A percentile compares a stretch with the other conserved stretches of the same genome.
phyloP scores from a whole-genome alignment of 2,329 filamentous ascomycete species.

The Paradendryphiella salina region DNA sequence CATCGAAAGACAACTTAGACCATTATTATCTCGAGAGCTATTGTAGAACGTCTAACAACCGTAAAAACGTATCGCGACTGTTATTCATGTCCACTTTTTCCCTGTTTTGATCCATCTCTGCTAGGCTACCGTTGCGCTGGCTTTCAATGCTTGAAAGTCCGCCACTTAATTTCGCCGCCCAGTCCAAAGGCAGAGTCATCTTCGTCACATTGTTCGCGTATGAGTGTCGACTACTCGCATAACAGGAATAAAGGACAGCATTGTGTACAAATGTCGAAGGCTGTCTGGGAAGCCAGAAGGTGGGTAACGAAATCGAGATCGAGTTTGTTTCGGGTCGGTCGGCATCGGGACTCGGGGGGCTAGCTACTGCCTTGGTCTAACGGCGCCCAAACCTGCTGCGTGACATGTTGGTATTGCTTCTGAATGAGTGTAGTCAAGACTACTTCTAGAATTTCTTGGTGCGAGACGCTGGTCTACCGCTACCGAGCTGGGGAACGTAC shows the following conservation, averaged over 20 bases:
- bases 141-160: slow-evolving; percentile 10
- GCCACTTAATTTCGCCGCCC: slow-evolving; percentile 32
- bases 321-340: slow-evolving; percentile 38
- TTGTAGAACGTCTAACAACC: slow-evolving; percentile 26
- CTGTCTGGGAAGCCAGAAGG: slow-evolving; percentile 37
- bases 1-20: slow-evolving; percentile 18
- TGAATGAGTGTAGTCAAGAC: slow-evolving; percentile 50
- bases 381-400: slow-evolving; percentile 93
- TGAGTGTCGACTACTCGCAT: slow-evolving; percentile 18
- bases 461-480: slow-evolving; percentile 70
- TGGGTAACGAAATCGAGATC: slow-evolving; percentile 42
- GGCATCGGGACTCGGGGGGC: slow-evolving; percentile 39
- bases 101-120: slow-evolving; percentile 13
- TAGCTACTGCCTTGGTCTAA: slow-evolving; percentile 57
- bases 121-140: slow-evolving; percentile 1
- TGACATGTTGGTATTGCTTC: slow-evolving; percentile 53
- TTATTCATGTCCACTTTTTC: slow-evolving; percentile 28
- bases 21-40: slow-evolving; percentile 22
- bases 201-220: slow-evolving; percentile 16
- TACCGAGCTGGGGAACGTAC: slow-evolving; percentile 82
- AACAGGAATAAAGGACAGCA: slow-evolving; percentile 27
- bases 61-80: slow-evolving; percentile 28
- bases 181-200: slow-evolving; percentile 25
- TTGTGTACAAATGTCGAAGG: slow-evolving; percentile 37
- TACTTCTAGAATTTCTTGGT: slow-evolving; percentile 68